Conservation (phyloP, 2,329 filamentous ascomycete species). For the Scedosporium apiospermum region DNA sequence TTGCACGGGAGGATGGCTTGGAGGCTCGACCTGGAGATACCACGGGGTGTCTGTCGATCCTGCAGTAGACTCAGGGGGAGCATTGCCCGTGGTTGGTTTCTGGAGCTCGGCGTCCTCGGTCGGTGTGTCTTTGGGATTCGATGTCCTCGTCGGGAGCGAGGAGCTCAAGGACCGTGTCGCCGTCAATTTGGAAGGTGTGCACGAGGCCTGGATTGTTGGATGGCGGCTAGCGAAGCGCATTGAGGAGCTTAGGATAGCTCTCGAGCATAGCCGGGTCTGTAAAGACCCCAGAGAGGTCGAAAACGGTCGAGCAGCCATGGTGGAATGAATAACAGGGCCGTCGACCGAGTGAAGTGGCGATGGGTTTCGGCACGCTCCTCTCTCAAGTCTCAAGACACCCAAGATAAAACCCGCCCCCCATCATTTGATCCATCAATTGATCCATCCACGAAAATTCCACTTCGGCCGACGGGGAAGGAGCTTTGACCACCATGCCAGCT, state of each 20-base stretch:
- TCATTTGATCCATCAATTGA: background rate
- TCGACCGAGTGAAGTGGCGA: background rate
- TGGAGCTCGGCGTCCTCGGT: background rate
- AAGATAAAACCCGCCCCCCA: background rate
- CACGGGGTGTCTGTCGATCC: conserved; percentile 38
- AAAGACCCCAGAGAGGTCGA: background rate
- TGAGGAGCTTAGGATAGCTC: background rate
- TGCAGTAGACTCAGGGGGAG: background rate
- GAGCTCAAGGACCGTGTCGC: background rate
- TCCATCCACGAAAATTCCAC: too few species aligned
- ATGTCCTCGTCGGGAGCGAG: background rate
- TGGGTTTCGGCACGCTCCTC: background rate
- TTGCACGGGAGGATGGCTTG: conserved; percentile 39
- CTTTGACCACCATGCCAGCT: background rate
- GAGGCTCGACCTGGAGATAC: conserved; percentile 72
- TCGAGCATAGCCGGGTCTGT: background rate
- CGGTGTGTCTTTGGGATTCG: background rate
- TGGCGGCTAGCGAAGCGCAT: background rate
- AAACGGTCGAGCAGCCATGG: background rate
- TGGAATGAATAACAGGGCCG: too few species aligned
- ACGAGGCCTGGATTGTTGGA: background rate
- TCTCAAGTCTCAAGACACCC: background rate
- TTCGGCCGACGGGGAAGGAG: background rate
- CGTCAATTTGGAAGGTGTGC: background rate
- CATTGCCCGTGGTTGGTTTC: background rate